A percentile compares a stretch with the other conserved stretches of the same genome.
These are phyloP conservation scores for Alloteropsis angusta DNA, from an alignment of 202 grass and related monocot genomes.

Conservation along the genomic window DNA sequence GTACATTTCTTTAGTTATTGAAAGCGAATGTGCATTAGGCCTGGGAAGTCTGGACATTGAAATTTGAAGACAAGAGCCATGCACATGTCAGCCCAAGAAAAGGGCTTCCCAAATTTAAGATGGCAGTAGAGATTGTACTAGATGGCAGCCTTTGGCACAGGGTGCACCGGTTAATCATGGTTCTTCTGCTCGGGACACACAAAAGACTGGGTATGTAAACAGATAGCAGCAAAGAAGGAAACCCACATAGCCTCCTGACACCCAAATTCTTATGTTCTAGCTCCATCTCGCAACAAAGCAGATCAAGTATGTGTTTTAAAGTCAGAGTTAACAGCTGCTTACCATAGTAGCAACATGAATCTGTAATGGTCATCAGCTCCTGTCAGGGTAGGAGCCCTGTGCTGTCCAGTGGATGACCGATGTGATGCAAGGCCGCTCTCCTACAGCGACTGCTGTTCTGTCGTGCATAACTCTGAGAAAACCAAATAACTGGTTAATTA, in stretches of 20 bases:
- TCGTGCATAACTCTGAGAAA: constrained; percentile 5
- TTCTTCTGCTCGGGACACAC: constrained; percentile 18
- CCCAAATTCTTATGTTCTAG: constrained; percentile 2
- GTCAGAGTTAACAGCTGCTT: constrained; percentile 21
- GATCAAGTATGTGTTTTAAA: constrained; percentile 24
- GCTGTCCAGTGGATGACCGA: constrained; percentile 1
- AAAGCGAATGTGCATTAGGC: not conserved
- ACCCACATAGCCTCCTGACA: constrained; percentile 25
- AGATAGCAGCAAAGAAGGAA: constrained; percentile 24
- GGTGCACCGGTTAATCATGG: constrained; percentile 28
- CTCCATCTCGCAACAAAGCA: constrained; percentile 8
- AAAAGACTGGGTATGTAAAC: constrained; percentile 26
- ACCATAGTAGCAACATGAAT: constrained; percentile 30
- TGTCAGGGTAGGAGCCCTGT: constrained; percentile 13
- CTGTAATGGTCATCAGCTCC: constrained; percentile 8
- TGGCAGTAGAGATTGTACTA: constrained; percentile 19
- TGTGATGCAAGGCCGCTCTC: constrained; percentile 13
- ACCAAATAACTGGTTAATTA: not conserved
- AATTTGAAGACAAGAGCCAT: constrained; percentile 1
- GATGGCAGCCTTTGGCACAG: constrained; percentile 32
- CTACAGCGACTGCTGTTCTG: constrained; percentile 6
- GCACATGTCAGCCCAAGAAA: constrained; percentile 28
- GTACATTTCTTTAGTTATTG: constrained; percentile 11
- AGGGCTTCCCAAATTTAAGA: constrained; percentile 3
- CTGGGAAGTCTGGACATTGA: not conserved